Evolutionary conservation across 1,284 basidiomycete species (phyloP).

Genomic region (Trichosporon faecale): DNA sequence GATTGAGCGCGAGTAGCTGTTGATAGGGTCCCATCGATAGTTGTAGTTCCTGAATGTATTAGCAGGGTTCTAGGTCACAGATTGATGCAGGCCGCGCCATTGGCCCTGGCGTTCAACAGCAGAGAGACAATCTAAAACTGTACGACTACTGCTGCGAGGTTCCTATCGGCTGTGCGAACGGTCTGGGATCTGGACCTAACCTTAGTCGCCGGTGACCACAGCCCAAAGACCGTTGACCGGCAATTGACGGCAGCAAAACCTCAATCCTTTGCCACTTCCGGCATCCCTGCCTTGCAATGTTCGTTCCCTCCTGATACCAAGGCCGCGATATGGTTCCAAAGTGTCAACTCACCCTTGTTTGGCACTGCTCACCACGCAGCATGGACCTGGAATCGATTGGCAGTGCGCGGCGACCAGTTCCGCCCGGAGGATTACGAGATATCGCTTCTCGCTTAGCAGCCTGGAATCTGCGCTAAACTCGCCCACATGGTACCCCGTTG

Average conservation of each 20-base stretch:
- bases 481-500: neutral
- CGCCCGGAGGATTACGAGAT: neutral
- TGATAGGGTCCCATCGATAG: neutral
- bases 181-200: no score
- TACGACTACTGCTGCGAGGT: no score
- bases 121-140: no score
- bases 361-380: neutral
- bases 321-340: neutral
- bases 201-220: no score
- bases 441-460: neutral
- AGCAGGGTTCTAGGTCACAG: neutral
- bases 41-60: neutral
- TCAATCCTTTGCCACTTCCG: no score
- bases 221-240: neutral
- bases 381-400: neutral
- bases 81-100: neutral
- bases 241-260: neutral
- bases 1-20: constrained; percentile 14
- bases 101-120: neutral
- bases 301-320: no score
- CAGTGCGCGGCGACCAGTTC: neutral
- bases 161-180: no score
- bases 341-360: neutral
- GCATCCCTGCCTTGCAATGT: no score
- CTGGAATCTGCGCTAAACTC: neutral